Evolutionary conservation across 2,329 filamentous ascomycete genomes (phyloP).

Genomic region (Cordyceps cicadae): DNA sequence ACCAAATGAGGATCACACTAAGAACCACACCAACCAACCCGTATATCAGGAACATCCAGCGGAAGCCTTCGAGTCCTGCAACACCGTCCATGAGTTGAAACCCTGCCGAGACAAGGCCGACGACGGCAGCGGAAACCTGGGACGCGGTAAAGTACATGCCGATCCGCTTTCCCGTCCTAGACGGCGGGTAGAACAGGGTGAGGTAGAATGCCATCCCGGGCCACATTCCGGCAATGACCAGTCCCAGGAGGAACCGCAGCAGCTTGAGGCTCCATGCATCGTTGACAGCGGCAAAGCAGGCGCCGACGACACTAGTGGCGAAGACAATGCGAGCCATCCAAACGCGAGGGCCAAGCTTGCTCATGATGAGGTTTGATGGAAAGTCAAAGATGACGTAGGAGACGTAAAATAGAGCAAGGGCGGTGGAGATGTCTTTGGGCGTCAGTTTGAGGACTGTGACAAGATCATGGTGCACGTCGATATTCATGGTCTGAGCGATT

Average conservation of each 20-base stretch:
- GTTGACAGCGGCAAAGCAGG: constrained; percentile 73
- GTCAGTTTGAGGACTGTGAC: constrained; percentile 60
- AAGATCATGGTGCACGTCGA: constrained; percentile 62
- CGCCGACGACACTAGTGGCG: constrained; percentile 74
- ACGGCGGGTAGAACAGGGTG: constrained; percentile 84
- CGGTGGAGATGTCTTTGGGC: constrained; percentile 71
- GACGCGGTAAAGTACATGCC: constrained; percentile 84
- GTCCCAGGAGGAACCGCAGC: constrained; percentile 74
- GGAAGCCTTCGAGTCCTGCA: constrained; percentile 69
- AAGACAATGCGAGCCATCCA: constrained; percentile 93
- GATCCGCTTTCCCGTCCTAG: constrained; percentile 77
- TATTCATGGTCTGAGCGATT: constrained; percentile 92
- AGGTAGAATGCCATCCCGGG: constrained; percentile 91
- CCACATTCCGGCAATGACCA: constrained; percentile 92
- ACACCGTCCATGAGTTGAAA: constrained; percentile 85
- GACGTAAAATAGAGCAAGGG: constrained; percentile 83
- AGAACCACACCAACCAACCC: constrained; percentile 66
- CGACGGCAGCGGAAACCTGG: constrained; percentile 81
- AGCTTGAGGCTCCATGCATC: constrained; percentile 82
- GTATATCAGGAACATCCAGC: constrained; percentile 90
- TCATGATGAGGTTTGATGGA: constrained; percentile 86
- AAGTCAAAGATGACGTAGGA: constrained; percentile 85
- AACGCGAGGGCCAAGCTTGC: constrained; percentile 69
- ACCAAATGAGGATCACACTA: constrained; percentile 72
- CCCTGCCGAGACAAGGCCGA: constrained; percentile 80